phyloP scores from a whole-genome alignment of 2,329 filamentous ascomycete genomes.

The Coniochaeta hoffmannii region DNA sequence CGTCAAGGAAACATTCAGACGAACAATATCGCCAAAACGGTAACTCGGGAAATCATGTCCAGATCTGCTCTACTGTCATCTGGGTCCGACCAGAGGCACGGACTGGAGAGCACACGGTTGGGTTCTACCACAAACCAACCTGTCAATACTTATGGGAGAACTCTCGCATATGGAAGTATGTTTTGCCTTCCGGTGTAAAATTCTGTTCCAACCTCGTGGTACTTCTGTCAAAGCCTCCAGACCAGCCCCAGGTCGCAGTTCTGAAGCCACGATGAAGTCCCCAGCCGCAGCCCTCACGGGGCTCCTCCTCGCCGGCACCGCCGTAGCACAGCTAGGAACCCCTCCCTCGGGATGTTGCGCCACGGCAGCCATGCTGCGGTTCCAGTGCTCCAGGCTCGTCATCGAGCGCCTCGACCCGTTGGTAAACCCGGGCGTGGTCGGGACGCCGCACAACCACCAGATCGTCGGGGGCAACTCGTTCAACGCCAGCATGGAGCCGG shows the following conservation, averaged over 20 bases:
- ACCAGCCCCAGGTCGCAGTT: not conserved
- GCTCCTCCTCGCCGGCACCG: not conserved
- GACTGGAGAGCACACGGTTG: not conserved
- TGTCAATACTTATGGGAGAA: not conserved
- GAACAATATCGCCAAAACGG: not conserved
- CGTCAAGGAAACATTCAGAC: too few relatives aligned
- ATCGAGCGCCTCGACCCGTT: slow-evolving; percentile 13
- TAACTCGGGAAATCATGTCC: not conserved
- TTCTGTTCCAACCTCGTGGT: not conserved
- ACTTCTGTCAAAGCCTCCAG: too few relatives aligned
- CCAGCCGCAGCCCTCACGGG: not conserved
- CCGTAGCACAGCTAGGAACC: not conserved
- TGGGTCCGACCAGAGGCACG: not conserved
- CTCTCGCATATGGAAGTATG: not conserved
- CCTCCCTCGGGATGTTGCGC: not conserved
- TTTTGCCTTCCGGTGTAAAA: not conserved
- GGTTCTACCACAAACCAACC: not conserved
- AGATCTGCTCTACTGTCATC: not conserved
- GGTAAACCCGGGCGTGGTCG: slow-evolving; percentile 24
- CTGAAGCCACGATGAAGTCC: not conserved
- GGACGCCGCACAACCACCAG: slow-evolving; percentile 28
- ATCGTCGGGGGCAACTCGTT: slow-evolving; percentile 33
- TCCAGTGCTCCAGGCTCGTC: slow-evolving; percentile 11
- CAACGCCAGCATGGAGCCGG: slow-evolving; percentile 26
- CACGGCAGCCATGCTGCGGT: not conserved